Evolutionary conservation across 768 basidiomycete genomes (phyloP), one percentile per base, ranked within the genome.

Genomic region (Kwoniella sp.): DNA sequence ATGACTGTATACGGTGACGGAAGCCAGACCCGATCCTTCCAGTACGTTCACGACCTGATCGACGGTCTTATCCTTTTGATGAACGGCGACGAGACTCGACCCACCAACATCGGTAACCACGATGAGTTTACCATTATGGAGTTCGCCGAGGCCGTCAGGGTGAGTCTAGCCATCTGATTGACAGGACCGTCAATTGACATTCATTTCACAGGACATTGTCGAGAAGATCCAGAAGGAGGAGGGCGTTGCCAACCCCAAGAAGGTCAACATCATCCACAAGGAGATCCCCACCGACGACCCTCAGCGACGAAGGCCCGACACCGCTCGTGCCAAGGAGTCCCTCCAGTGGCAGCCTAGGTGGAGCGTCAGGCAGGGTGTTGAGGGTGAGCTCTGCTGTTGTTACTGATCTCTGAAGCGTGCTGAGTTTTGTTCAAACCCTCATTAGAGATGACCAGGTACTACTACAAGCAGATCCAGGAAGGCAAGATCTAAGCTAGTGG

Each of bases 1-100:
- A 86, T 99, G 81, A 96, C 92, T 40, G 89, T 96, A 38, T 93
- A 92, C 71, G 89, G 91, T 45, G 90, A 96, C 70, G 90, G 90
- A 60, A 83, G 77, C 37, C 90, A 93, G 78, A 92, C 90, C 19
- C 87, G 90, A 54, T 93, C 91, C 11, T 91, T 93, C 83, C 70
- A 75, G 60, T 99, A 93, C 77, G 85, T 99, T 54, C 95, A 99
- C 78, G 95, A 99, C 75, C 83, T 99, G 59, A 80, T 93, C 69
- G 91, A 96, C 70, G 95, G 93, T 63, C 59, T 74, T 29, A 75
- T 71, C 58, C 62, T 71, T 45, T 55, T 70, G 62, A 99, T 99
- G 95, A 95, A 92, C 79, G 90, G 90, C 15, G 77, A 82, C 69
- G 90, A 95, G 77, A 81, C 87, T 47, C 86, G 89, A 28, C 95